Conservation (phyloP, 257 asterid species). For the Primulina tabacum region DNA sequence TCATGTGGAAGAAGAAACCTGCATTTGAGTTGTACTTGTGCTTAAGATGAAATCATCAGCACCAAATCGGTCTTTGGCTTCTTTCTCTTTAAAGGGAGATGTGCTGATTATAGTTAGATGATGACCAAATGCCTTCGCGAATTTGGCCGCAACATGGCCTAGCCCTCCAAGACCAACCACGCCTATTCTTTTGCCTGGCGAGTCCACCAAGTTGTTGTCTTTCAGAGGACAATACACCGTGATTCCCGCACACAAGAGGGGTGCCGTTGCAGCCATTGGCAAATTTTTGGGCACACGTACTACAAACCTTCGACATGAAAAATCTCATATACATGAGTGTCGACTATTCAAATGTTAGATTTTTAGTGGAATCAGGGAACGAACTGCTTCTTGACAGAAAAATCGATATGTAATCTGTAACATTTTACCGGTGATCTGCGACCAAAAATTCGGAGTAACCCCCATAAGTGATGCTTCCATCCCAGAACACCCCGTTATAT, state of each 20-base stretch:
- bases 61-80: conserved; percentile 62
- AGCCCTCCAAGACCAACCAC: conserved; percentile 74
- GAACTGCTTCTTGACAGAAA: too few species aligned
- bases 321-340: neutral
- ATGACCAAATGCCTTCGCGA: conserved; percentile 75
- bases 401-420: neutral
- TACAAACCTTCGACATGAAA: conserved; percentile 46
- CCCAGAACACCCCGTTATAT: conserved; percentile 85
- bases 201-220: conserved; percentile 50
- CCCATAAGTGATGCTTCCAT: conserved; percentile 84
- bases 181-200: conserved; percentile 48
- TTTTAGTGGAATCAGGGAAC: too few species aligned
- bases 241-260: conserved; percentile 70
- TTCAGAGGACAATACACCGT: conserved; percentile 70
- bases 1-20: conserved; percentile 25
- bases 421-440: conserved; percentile 48
- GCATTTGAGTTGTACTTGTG: conserved; percentile 56
- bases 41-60: conserved; percentile 78
- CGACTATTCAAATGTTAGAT: too few species aligned
- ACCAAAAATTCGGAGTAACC: conserved; percentile 77
- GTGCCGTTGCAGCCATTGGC: conserved; percentile 86
- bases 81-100: conserved; percentile 72
- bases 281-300: conserved; percentile 63
- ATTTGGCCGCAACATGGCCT: conserved; percentile 79
- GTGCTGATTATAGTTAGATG: conserved; percentile 80